Percentiles rank a stretch among this genome's conserved stretches.
These are phyloP conservation scores for Mycena amicta DNA, from an alignment of 768 basidiomycete genomes.

Conservation along the genomic window DNA sequence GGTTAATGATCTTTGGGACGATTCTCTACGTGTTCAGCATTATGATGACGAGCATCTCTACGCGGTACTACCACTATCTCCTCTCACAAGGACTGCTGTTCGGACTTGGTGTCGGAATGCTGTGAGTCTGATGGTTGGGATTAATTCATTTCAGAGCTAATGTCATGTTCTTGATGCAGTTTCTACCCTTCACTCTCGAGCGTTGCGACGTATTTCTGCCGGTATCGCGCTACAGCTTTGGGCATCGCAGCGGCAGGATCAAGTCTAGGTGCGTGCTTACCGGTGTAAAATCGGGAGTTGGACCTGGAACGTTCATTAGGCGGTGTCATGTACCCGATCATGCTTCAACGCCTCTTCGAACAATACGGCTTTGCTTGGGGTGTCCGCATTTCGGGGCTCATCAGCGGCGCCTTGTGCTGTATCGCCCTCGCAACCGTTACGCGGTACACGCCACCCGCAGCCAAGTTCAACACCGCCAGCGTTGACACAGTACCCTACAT, in stretches of 20 bases:
- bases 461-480: constrained; percentile 7
- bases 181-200: constrained; percentile 73
- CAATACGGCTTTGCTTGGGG: constrained; percentile 64
- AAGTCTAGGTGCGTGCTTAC: constrained; percentile 49
- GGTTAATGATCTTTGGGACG: constrained; percentile 55
- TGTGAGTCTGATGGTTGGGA: constrained; percentile 42
- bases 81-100: constrained; percentile 67
- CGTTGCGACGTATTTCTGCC: constrained; percentile 65
- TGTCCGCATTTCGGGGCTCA: constrained; percentile 57
- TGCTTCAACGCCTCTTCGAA: constrained; percentile 59
- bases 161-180: constrained; percentile 26
- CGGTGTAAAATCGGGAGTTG: no score
- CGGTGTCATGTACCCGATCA: constrained; percentile 69
- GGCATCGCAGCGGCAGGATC: constrained; percentile 74
- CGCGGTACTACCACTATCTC: constrained; percentile 61
- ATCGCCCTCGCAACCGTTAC: constrained; percentile 49
- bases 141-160: constrained; percentile 2
- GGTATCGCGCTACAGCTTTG: constrained; percentile 69
- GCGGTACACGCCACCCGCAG: constrained; percentile 33
- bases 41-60: constrained; percentile 61
- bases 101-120: constrained; percentile 62
- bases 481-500: not conserved
- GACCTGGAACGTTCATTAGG: constrained; percentile 45
- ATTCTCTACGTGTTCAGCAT: constrained; percentile 53
- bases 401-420: constrained; percentile 49